These are phyloP conservation scores for Dendrobium officinale DNA, from an alignment of 106 monocot genomes.

Conservation along the genomic window DNA sequence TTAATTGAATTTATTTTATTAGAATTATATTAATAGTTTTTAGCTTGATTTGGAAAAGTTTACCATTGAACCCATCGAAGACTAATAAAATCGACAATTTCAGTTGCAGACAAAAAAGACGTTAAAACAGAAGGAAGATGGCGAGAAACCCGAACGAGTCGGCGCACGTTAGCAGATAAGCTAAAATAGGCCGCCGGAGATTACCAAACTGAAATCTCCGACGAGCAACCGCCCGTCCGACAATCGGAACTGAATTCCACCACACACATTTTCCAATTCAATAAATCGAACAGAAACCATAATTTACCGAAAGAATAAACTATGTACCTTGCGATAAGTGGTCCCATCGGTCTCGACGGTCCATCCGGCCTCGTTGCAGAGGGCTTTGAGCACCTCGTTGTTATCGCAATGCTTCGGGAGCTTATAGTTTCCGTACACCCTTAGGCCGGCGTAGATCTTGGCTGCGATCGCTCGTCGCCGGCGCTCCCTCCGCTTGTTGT, in stretches of 20 bases:
- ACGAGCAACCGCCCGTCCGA: too few relatives aligned
- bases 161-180: too few relatives aligned
- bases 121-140: background rate
- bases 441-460: constrained; percentile 54
- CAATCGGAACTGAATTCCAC: too few relatives aligned
- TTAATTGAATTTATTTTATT: too few relatives aligned
- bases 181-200: too few relatives aligned
- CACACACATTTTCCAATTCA: background rate
- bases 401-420: constrained; percentile 61
- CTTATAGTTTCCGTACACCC: constrained; percentile 53
- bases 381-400: constrained; percentile 59
- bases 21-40: too few relatives aligned
- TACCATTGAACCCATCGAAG: background rate
- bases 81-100: background rate
- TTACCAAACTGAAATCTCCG: too few relatives aligned
- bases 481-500: constrained; percentile 53
- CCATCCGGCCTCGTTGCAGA: constrained; percentile 60
- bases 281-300: background rate
- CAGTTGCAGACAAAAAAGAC: background rate
- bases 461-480: constrained; percentile 48
- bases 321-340: constrained; percentile 41
- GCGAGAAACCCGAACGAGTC: too few relatives aligned
- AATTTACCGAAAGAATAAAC: background rate
- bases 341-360: constrained; percentile 56
- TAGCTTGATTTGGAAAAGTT: too few relatives aligned